Percentiles rank a stretch among this genome's conserved stretches.
Conservation (phyloP, 306 rosid species). For the Trifolium fragiferum region DNA sequence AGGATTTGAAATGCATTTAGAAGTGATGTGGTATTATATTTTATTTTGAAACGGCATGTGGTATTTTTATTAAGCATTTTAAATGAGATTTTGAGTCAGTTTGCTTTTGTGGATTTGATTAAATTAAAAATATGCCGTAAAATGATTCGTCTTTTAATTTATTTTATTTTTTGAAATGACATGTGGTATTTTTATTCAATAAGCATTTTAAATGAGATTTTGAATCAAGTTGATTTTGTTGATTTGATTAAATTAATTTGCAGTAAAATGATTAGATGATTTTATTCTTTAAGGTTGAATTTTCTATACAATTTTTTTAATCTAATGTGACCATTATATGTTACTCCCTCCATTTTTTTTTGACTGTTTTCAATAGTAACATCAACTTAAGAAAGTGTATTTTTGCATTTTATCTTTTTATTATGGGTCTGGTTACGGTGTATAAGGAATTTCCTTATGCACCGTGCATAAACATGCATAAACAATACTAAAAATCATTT, state of each 20-base stretch:
- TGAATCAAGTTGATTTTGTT: neutral
- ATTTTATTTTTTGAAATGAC: too few species aligned
- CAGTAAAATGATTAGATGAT: neutral
- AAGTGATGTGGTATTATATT: neutral
- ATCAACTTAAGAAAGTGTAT: too few species aligned
- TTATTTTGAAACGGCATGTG: too few species aligned
- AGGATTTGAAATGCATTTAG: conserved; percentile 10
- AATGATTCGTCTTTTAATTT: neutral
- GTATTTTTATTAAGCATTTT: neutral
- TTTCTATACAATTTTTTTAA: neutral
- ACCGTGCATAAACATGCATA: too few species aligned
- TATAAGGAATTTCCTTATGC: too few species aligned
- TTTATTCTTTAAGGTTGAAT: neutral
- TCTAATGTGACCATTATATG: neutral
- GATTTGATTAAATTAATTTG: neutral
- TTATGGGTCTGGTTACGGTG: too few species aligned
- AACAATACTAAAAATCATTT: too few species aligned
- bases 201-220: neutral
- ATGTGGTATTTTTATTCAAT: neutral
- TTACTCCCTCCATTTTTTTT: too few species aligned
- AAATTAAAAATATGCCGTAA: neutral
- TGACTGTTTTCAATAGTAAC: too few species aligned
- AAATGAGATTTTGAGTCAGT: neutral
- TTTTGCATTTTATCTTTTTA: too few species aligned
- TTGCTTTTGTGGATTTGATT: neutral